Conservation (phyloP, 257 asterid genomes). For the Agastache rugosa region DNA sequence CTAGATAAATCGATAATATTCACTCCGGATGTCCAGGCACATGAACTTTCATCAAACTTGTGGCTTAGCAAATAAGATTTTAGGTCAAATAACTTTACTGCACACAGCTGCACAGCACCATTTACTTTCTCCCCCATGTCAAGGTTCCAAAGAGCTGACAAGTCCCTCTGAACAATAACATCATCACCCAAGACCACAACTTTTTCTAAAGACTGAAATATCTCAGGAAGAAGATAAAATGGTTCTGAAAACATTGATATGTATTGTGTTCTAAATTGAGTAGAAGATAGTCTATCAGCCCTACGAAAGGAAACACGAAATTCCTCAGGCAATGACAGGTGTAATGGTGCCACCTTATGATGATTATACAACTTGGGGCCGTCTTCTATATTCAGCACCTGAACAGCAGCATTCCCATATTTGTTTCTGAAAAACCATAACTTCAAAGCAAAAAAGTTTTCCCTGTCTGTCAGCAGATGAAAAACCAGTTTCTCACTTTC, state of each 20-base stretch:
- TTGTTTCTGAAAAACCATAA: constrained; percentile 75
- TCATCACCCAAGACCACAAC: constrained; percentile 94
- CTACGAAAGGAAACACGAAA: constrained; percentile 80
- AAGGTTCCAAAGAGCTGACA: constrained; percentile 85
- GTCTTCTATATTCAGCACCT: constrained; percentile 88
- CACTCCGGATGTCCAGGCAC: constrained; percentile 94
- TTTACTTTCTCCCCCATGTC: constrained; percentile 89
- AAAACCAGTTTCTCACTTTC: constrained; percentile 79
- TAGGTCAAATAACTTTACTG: constrained; percentile 70
- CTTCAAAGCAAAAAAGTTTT: constrained; percentile 88
- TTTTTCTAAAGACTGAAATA: constrained; percentile 72
- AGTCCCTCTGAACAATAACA: constrained; percentile 83
- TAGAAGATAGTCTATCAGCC: constrained; percentile 61
- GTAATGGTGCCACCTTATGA: constrained; percentile 51
- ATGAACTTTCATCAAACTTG: constrained; percentile 60
- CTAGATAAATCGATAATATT: constrained; percentile 73
- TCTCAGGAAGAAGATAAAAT: constrained; percentile 84
- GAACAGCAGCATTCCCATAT: constrained; percentile 79
- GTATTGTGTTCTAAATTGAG: constrained; percentile 64
- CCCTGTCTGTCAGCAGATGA: constrained; percentile 89
- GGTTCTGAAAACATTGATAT: constrained; percentile 82
- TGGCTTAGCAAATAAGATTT: constrained; percentile 53
- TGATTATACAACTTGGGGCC: constrained; percentile 61
- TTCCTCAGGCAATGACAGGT: constrained; percentile 85
- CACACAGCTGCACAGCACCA: constrained; percentile 79